phyloP scores from a whole-genome alignment of 805 yeast genomes.

The Zygosaccharomyces pseudorouxii region DNA sequence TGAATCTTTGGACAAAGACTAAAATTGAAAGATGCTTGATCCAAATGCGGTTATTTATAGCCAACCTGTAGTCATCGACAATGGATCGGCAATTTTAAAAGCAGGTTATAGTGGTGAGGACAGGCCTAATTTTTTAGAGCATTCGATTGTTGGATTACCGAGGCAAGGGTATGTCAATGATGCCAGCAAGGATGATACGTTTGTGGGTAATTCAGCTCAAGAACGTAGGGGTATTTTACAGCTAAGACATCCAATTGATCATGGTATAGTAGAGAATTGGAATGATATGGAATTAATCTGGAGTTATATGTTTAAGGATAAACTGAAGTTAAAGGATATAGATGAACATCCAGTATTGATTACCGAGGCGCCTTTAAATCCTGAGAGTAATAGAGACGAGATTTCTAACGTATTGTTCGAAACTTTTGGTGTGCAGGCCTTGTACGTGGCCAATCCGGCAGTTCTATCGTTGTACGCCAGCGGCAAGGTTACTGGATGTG shows the following conservation, averaged over 20 bases:
- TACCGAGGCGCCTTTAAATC: constrained; percentile 87
- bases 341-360: constrained; percentile 85
- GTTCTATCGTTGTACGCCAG: constrained; percentile 80
- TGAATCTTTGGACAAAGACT: not conserved
- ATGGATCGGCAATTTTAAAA: constrained; percentile 79
- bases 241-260: constrained; percentile 67
- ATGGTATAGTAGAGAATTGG: constrained; percentile 82
- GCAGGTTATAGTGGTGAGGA: constrained; percentile 95
- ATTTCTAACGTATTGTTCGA: constrained; percentile 95
- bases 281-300: constrained; percentile 79
- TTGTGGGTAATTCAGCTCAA: constrained; percentile 74
- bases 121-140: constrained; percentile 60
- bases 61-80: constrained; percentile 75
- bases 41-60: constrained; percentile 38
- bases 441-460: constrained; percentile 91
- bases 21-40: constrained; percentile 2
- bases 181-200: constrained; percentile 58
- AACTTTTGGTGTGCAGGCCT: constrained; percentile 84
- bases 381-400: constrained; percentile 76
- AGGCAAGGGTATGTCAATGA: constrained; percentile 84
- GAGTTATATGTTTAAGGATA: constrained; percentile 59
- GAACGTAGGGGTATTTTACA: constrained; percentile 70
- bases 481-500: constrained; percentile 88
- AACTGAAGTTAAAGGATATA: constrained; percentile 47
- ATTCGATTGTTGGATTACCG: constrained; percentile 72